A percentile compares a stretch with the other conserved stretches of the same genome.
Evolutionary conservation across 208 protist genomes (phyloP).

Genomic region (Endotrypanum monterogeii): DNA sequence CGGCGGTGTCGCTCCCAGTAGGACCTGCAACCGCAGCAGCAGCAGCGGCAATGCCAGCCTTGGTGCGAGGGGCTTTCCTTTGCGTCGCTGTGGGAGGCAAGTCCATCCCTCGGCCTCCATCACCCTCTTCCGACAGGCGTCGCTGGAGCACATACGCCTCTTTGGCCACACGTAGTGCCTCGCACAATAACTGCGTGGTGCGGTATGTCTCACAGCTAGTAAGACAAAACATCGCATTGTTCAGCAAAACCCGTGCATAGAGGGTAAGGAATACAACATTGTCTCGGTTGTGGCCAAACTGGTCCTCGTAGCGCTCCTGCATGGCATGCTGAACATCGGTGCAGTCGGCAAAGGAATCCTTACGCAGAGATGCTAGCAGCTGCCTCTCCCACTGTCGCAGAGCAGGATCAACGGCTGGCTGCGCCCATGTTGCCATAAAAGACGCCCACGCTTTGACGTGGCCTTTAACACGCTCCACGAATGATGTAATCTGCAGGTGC

Average conservation of each 20-base stretch:
- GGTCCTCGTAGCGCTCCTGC: conserved; percentile 42
- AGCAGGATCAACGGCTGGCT: conserved; percentile 33
- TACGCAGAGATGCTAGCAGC: conserved; percentile 35
- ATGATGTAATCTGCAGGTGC: conserved; percentile 14
- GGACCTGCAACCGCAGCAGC: neutral
- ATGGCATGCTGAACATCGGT: conserved; percentile 30
- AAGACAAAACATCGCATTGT: conserved; percentile 78
- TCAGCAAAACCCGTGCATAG: conserved; percentile 59
- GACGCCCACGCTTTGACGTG: conserved; percentile 28
- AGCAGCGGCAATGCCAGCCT: conserved; percentile 2
- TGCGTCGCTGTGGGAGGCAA: neutral
- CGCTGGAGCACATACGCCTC: conserved; percentile 13
- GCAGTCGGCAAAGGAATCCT: conserved; percentile 49
- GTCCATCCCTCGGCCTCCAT: neutral
- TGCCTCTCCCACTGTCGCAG: conserved; percentile 38
- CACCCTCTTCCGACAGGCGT: neutral
- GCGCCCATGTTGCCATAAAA: conserved; percentile 30
- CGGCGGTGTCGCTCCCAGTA: neutral
- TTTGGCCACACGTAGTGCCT: conserved; percentile 45
- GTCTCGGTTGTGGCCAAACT: conserved; percentile 16
- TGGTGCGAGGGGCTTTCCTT: neutral
- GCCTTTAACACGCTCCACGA: conserved; percentile 21
- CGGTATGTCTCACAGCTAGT: conserved; percentile 50
- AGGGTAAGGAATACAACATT: conserved; percentile 44
- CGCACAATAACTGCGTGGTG: conserved; percentile 41